Evolutionary conservation across 441 rosid species (phyloP), one percentile per base, ranked within the genome.

Genomic region (Omphalea diandra): DNA sequence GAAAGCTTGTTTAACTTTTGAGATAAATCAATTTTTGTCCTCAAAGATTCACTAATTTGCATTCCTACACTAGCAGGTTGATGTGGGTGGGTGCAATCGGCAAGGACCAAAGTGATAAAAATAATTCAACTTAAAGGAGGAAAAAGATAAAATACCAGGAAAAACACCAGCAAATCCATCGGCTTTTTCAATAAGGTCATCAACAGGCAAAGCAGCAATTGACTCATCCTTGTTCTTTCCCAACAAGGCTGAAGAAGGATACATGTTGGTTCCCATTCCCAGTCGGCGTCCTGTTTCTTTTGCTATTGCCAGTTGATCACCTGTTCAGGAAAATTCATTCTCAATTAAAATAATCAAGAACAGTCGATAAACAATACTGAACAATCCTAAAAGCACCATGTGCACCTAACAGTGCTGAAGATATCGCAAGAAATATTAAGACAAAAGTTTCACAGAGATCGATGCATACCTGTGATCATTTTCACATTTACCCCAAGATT

Each of bases 161-260:
- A 95, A 95, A 66, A 95, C 97, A 35, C 99, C 99, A 84, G 98
- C 99, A 81, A 95, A 95, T n/a, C 98, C 99, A 85, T 95, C 99
- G 33, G 98, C 98, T 77, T 92, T 90, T 76, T 94, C 99, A 40
- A 94, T 94, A 67, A 94, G 88, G 76, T 94, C 99, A 79, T 94
- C 97, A 26, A 91, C 68, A 0, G 97, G 97, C 71, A 94, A 80
- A 56, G 95, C 90, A 70, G 70, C 92, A 46, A 85, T 87, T n/a
- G 95, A 87, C 84, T 86, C 97, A 72, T 91, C 95, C 77, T 90
- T 94, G 81, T 83, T 73, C 69, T 94, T 94, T 55, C 98, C 98
- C 56, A 94, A 85, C 75, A 94, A 80, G 54, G 98, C 88, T 71
- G 98, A 94, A 44, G 98, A 85, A 65, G 98, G 98, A 76, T 94